Evolutionary conservation across 2,329 filamentous ascomycete species (phyloP), one percentile per base, ranked within the genome.

Genomic region (Domatiomyces globalis): DNA sequence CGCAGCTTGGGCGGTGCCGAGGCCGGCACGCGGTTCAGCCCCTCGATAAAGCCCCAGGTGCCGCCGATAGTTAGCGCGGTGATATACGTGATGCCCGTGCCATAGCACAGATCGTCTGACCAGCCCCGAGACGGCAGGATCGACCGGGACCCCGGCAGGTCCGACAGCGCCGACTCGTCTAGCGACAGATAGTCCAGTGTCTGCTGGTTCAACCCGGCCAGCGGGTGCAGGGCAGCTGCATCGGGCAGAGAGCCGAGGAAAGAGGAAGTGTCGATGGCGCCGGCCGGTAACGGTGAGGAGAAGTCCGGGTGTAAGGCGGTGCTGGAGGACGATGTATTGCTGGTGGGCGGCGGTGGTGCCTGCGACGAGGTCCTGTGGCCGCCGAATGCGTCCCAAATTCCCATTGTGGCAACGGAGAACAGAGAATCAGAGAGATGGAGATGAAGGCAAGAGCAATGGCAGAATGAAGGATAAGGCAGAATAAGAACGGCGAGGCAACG

Each of bases 51-150:
- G 56, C 92, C 92, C 90, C 90, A 96, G 52, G 80, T 83, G 60
- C 92, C 92, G 68, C 92, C 92, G 59, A 94, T 66, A 43, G 84
- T 78, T 62, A 98, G 74, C 5, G 85, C 92, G n/a, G 85, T 74
- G 54, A 98, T 75, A 67, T 98, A 98, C 65, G 88, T 95, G 56
- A 90, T 83, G 62, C 92, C 92, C 19, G 92, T 94, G 64, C 94
- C 92, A 68, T 98, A 98, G 72, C 92, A 96, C 54, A 98, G 80
- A 68, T 98, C 92, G 66, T 98, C 92, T 55, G 89, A 94, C 81
- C 94, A 98, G 66, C 92, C 92, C 67, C 92, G 84, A 51, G 89
- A 95, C 44, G 94, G 92, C 50, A 98, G 79, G 50, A 89, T 84
- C 44, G 90, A 94, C 66, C 86, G 85, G 54, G 82, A 78, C 63